Conservation (phyloP, 2,329 filamentous ascomycete genomes). For the Fusarium bulbicola region DNA sequence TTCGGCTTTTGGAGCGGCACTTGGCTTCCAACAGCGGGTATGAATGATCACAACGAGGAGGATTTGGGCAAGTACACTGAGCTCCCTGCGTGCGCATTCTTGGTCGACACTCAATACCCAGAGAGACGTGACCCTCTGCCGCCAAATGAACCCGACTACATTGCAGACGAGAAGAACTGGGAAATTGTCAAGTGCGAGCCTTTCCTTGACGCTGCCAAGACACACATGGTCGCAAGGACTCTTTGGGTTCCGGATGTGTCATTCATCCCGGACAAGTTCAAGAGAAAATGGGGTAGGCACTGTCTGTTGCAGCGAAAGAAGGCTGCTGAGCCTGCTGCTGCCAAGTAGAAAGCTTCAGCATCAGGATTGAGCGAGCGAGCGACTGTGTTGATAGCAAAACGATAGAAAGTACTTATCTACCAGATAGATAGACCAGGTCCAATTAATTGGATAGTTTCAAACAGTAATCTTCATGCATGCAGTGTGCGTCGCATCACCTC, state of each 20-base stretch:
- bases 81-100: slow-evolving; percentile 77
- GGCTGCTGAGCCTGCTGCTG: not conserved
- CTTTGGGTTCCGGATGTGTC: slow-evolving; percentile 82
- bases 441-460: slow-evolving; percentile 1
- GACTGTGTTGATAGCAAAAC: not conserved
- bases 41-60: slow-evolving; percentile 93
- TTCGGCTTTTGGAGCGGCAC: slow-evolving; percentile 84
- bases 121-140: slow-evolving; percentile 61
- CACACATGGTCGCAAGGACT: slow-evolving; percentile 76
- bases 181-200: slow-evolving; percentile 76
- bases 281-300: slow-evolving; percentile 86
- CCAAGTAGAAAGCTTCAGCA: not conserved
- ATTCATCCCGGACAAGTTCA: slow-evolving; percentile 73
- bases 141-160: slow-evolving; percentile 80
- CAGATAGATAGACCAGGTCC: not conserved
- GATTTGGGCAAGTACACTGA: slow-evolving; percentile 88
- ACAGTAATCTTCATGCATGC: not conserved
- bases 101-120: slow-evolving; percentile 88
- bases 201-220: slow-evolving; percentile 84
- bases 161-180: slow-evolving; percentile 79
- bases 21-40: slow-evolving; percentile 80
- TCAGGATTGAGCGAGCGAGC: not conserved
- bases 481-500: not conserved
- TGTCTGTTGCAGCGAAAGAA: slow-evolving; percentile 76
- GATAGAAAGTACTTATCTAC: slow-evolving; percentile 3